Base-by-base conservation (phyloP, 306 rosid species). In the Phaseolus lunatus region DNA sequence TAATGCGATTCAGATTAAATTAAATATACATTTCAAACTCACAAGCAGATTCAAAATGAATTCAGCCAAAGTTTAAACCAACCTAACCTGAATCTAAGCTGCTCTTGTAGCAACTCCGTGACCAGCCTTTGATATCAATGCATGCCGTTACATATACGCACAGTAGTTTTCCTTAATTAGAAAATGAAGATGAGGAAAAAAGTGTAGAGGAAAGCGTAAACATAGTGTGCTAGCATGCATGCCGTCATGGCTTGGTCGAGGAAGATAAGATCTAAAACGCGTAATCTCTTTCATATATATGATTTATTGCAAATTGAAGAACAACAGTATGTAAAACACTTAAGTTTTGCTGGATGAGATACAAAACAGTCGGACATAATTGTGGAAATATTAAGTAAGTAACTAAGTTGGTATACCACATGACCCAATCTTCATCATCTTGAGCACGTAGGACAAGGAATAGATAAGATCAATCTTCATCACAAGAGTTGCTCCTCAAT, bases 401-500 rank as follows among this genome's bases (percentile, higher is more conserved):
- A 33, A 48, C 11, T 11, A 73, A 59, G 67, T 53, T 44, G 64
- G 35, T 74, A 12, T 12, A 74, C 26, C 22, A 58, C 62, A 78
- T 23, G 72, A 75, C 49, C 66, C 57, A 77, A 74, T 59, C 19
- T 26, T 33, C 41, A 26, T 33, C 63, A 67, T 29, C 26, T 44
- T 57, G 75, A 76, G 56, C 80, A 71, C 1, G 13, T 41, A 10
- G 5, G 52, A 72, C 16, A 35, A 4, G n/a, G 9, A 57, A 20
- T 44, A 65, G 68, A 57, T 41, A 43, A 39, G 53, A 49, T n/a
- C n/a, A n/a, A n/a, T n/a, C n/a, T n/a, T n/a, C n/a, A n/a, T n/a
- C n/a, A n/a, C n/a, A n/a, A n/a, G n/a, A 78, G 81, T 29, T 85
- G 81, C 65, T 90, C 95, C 67, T 82, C 91, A 68, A 89, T 7